Base-by-base conservation (phyloP, 306 rosid genomes). In the Vicia faba region DNA sequence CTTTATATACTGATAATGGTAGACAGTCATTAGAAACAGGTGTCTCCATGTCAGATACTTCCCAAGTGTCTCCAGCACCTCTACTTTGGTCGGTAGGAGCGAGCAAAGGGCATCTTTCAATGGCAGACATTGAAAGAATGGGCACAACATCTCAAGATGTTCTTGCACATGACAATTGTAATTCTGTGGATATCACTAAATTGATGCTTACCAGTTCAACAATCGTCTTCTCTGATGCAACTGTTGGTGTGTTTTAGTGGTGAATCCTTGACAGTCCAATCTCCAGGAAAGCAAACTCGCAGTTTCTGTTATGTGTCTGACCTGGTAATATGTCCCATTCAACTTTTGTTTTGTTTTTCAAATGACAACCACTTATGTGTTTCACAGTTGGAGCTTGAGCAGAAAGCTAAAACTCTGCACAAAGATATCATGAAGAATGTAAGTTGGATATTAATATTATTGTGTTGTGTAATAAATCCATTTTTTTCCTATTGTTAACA, bases 221-320 rank as follows among this genome's bases (percentile, higher is more conserved):
- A 59, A 11, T 11, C 5, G n/a, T 59, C 23, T 19, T 55, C 46
- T 20, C 39, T 48, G 29, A 62, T 60, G 49, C 29, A 3, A 46
- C 65, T 15, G 20, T 72, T 81, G 81, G 44, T 66, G 66, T 55
- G 28, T 69, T 88, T 66, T 40, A 93, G 99, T 48, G 82, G 81
- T 43, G 96, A 90, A 61, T 71, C 87, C 55, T 80, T 90, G 87
- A 90, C 96, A 0, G 92, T 90, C 80, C 95, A 87, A 66, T 69
- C 80, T 54, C 95, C 95, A 4, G 96, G 96, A 72, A 85, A 95
- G 23, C 96, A 90, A 66, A 87, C 96, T 66, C 91, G 96, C 56
- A 90, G 96, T 75, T 90, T 90, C 80, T 90, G 96, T 58, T 90
- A 64, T 68, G 95, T 90, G 59, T 83, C 89, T 23, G 95, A 90